phyloP scores from a whole-genome alignment of 805 yeast species.

The Ogataea degrootiae region DNA sequence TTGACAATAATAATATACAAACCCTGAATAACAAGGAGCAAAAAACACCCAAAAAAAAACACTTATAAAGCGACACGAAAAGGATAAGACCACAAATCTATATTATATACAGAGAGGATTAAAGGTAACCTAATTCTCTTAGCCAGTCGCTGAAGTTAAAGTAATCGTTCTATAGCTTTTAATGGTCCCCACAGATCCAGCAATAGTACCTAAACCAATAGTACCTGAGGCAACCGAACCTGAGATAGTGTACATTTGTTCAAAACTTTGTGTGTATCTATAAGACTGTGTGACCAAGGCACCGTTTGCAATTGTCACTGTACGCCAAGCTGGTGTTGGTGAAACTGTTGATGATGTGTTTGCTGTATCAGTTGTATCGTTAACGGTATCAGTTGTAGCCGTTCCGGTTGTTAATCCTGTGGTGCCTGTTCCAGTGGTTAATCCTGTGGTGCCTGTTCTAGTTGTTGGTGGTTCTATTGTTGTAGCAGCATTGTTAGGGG shows the following conservation, averaged over 20 bases:
- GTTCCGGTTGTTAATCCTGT: slow-evolving; percentile 1
- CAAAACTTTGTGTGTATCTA: slow-evolving; percentile 48
- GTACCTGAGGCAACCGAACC: slow-evolving; percentile 53
- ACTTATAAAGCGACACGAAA: background rate
- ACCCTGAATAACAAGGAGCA: background rate
- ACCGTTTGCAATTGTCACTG: slow-evolving; percentile 41
- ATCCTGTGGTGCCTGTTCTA: background rate
- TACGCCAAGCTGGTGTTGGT: slow-evolving; percentile 12
- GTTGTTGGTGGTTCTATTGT: background rate
- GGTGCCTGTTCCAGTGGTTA: slow-evolving; percentile 1
- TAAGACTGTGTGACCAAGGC: slow-evolving; percentile 43
- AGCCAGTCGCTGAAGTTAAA: slow-evolving; percentile 13
- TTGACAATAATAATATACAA: no score
- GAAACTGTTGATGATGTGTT: slow-evolving; percentile 1
- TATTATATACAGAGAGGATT: no score
- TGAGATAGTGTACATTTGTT: slow-evolving; percentile 37
- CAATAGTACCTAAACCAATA: slow-evolving; percentile 70
- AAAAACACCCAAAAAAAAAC: background rate
- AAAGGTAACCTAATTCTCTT: no score
- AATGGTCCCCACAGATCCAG: slow-evolving; percentile 63
- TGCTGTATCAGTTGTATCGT: slow-evolving; percentile 2
- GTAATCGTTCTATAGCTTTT: slow-evolving; percentile 42
- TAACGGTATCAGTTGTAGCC: background rate
- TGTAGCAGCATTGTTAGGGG: slow-evolving; percentile 3
- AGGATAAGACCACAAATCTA: background rate